Percentiles rank a stretch among this genome's conserved stretches.
These are phyloP conservation scores for Nepenthes mirabilis DNA, from an alignment of 148 eudicot genomes.

Conservation along the genomic window DNA sequence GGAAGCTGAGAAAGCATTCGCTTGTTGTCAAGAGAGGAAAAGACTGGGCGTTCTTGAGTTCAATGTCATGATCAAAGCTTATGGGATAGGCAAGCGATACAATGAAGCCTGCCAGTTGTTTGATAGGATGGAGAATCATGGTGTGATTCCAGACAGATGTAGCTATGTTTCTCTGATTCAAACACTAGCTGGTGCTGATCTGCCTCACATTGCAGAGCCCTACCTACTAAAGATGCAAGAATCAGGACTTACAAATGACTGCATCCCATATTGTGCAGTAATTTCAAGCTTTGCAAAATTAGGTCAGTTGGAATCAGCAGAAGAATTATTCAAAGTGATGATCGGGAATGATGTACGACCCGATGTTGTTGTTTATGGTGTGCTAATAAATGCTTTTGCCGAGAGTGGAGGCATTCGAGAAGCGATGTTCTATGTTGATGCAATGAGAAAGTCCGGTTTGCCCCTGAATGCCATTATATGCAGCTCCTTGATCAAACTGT, in stretches of 20 bases:
- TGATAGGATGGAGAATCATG: constrained; percentile 48
- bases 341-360: constrained; percentile 41
- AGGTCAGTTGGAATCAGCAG: constrained; percentile 53
- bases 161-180: constrained; percentile 72
- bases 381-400: constrained; percentile 64
- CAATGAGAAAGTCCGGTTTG: constrained; percentile 38
- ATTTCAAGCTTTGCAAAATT: constrained; percentile 64
- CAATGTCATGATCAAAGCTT: constrained; percentile 93
- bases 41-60: constrained; percentile 48
- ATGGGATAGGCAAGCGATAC: constrained; percentile 59
- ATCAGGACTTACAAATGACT: constrained; percentile 45
- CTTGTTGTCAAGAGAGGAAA: constrained; percentile 41
- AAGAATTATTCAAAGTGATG: constrained; percentile 54
- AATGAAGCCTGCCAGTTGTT: constrained; percentile 61
- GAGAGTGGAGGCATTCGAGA: constrained; percentile 59
- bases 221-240: constrained; percentile 71
- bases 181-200: constrained; percentile 61
- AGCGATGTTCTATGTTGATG: constrained; percentile 34
- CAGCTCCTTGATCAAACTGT: constrained; percentile 70
- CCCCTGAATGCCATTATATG: constrained; percentile 52
- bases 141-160: constrained; percentile 64
- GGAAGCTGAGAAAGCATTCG: constrained; percentile 70
- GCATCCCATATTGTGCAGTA: constrained; percentile 69
- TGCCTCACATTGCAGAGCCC: constrained; percentile 54
- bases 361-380: constrained; percentile 72